Conservation (phyloP, 139 green algal genomes). For the Chlorella sorokiniana region DNA sequence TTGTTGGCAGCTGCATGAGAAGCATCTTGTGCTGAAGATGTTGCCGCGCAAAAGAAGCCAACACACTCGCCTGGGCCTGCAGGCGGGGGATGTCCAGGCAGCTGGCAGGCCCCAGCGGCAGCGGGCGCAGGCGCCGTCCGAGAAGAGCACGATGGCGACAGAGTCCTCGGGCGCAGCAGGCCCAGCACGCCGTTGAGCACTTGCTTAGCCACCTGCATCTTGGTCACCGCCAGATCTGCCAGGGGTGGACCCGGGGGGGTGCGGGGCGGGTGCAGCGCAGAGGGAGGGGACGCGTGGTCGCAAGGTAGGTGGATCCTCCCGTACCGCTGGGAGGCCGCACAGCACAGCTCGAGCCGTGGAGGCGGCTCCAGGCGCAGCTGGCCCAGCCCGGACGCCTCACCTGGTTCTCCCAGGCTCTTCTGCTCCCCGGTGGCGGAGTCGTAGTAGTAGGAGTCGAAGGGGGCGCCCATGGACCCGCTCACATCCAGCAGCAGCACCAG, state of each 20-base stretch:
- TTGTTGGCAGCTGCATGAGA: too few species aligned
- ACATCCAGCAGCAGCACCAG: slow-evolving; percentile 42
- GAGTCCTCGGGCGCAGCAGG: slow-evolving; percentile 14
- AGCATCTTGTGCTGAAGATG: too few species aligned
- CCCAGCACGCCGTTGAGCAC: slow-evolving; percentile 33
- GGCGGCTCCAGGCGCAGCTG: not conserved
- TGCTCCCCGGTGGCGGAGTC: not conserved
- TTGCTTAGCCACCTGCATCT: slow-evolving; percentile 43
- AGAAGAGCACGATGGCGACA: slow-evolving; percentile 37
- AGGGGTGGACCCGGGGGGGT: not conserved
- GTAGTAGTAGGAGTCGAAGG: slow-evolving; percentile 37
- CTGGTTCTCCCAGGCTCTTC: slow-evolving; percentile 1
- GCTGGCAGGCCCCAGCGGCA: not conserved
- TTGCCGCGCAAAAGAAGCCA: too few species aligned
- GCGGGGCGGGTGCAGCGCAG: not conserved
- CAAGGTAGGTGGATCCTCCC: too few species aligned
- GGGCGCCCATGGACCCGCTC: slow-evolving; percentile 24
- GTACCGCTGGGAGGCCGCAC: too few species aligned
- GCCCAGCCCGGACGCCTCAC: not conserved
- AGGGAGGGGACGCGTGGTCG: too few species aligned
- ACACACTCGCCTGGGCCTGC: not conserved
- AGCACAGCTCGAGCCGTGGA: not conserved
- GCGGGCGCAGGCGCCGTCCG: slow-evolving; percentile 14
- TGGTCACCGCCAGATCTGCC: slow-evolving; percentile 21
- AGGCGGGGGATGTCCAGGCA: slow-evolving; percentile 28